Evolutionary conservation across 2,329 filamentous ascomycete species (phyloP).

Genomic region (Elsinoe fawcettii): DNA sequence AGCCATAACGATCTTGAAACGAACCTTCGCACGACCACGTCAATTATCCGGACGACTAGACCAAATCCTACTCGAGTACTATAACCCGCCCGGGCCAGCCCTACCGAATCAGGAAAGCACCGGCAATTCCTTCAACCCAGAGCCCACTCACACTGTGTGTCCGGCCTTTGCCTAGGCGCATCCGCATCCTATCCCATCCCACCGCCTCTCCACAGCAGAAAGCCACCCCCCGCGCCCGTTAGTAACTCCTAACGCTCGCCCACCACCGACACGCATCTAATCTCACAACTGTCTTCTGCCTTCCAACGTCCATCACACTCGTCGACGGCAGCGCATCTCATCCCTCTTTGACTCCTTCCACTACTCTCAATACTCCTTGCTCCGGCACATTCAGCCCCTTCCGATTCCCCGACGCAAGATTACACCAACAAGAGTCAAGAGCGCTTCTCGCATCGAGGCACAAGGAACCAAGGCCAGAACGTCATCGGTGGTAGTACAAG

Average conservation of each 20-base stretch:
- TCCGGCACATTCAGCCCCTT: neutral
- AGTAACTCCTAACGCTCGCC: neutral
- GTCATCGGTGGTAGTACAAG: conserved; percentile 13
- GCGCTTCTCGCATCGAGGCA: conserved; percentile 6
- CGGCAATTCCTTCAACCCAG: neutral
- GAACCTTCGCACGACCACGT: neutral
- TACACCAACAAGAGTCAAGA: conserved; percentile 8
- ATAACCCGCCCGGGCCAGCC: neutral
- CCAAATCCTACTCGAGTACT: neutral
- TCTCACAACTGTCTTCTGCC: conserved; percentile 3
- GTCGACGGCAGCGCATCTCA: conserved; percentile 13
- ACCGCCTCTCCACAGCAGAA: conserved; percentile 6
- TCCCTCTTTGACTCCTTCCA: conserved; percentile 10
- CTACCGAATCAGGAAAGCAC: conserved; percentile 8
- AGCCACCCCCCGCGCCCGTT: conserved; percentile 14
- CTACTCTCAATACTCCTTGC: conserved; percentile 5
- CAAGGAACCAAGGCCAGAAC: conserved; percentile 13
- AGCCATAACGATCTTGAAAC: neutral
- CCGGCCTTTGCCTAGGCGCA: neutral
- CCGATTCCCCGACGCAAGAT: neutral
- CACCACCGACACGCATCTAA: conserved; percentile 8
- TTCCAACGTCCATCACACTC: neutral
- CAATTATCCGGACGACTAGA: neutral
- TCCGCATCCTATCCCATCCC: no score
- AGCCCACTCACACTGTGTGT: neutral